Conservation (phyloP, 2,329 filamentous ascomycete genomes). For the Cladosporium sp. region DNA sequence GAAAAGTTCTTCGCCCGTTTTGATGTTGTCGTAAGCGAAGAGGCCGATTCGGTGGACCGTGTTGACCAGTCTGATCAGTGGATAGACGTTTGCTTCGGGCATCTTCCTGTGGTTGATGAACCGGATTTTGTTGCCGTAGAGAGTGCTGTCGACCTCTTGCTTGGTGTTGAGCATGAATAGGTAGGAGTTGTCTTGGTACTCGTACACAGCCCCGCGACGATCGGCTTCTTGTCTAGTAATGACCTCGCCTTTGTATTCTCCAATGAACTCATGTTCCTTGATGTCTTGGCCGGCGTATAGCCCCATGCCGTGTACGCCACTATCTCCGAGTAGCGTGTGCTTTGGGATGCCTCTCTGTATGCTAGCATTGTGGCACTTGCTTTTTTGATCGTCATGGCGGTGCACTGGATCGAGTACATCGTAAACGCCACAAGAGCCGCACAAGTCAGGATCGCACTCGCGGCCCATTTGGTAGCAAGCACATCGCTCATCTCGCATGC, state of each 20-base stretch:
- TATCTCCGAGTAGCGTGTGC: conserved; percentile 63
- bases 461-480: conserved; percentile 68
- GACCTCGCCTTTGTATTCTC: conserved; percentile 76
- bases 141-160: conserved; percentile 64
- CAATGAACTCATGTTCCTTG: conserved; percentile 64
- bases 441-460: conserved; percentile 76
- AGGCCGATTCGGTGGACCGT: conserved; percentile 71
- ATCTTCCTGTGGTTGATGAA: conserved; percentile 74
- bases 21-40: conserved; percentile 61
- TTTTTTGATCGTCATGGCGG: conserved; percentile 51
- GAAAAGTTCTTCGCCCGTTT: conserved; percentile 69
- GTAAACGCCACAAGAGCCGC: conserved; percentile 62
- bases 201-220: conserved; percentile 62
- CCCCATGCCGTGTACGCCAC: conserved; percentile 69
- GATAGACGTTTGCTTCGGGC: conserved; percentile 55
- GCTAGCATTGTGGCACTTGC: conserved; percentile 65
- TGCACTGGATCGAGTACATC: conserved; percentile 67
- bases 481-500: conserved; percentile 46
- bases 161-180: conserved; percentile 50
- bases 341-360: conserved; percentile 65
- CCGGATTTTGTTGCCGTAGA: conserved; percentile 72
- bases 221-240: conserved; percentile 66
- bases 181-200: conserved; percentile 59
- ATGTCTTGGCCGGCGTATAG: conserved; percentile 68
- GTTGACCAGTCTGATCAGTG: conserved; percentile 67